Percentiles rank a stretch among this genome's conserved stretches.
phyloP scores from a whole-genome alignment of 2,329 filamentous ascomycete species.

The Raffaelea deltoideospora region DNA sequence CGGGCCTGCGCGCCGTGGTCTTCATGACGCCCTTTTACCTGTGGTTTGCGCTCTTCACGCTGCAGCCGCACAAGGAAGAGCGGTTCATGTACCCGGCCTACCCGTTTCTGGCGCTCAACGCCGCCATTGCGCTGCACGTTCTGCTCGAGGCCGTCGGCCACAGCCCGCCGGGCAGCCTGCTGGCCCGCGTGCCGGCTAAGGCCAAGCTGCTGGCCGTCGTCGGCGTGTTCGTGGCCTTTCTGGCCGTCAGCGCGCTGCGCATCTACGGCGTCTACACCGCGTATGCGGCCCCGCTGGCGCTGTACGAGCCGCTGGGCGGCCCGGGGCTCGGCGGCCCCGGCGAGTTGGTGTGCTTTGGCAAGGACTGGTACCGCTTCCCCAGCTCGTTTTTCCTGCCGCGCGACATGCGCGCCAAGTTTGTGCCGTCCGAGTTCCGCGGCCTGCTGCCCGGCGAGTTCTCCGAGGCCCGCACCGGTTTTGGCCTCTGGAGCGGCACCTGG shows the following conservation, averaged over 20 bases:
- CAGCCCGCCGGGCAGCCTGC: slow-evolving; percentile 47
- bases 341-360: slow-evolving; percentile 73
- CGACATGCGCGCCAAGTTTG: slow-evolving; percentile 73
- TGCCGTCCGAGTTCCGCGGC: slow-evolving; percentile 80
- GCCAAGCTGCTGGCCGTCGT: slow-evolving; percentile 55
- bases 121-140: slow-evolving; percentile 71
- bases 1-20: slow-evolving; percentile 58
- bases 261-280: slow-evolving; percentile 63
- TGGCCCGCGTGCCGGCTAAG: slow-evolving; percentile 57
- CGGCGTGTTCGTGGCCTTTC: slow-evolving; percentile 3
- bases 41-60: slow-evolving; percentile 82
- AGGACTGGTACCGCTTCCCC: slow-evolving; percentile 97
- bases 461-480: slow-evolving; percentile 53
- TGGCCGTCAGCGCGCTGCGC: slow-evolving; percentile 47
- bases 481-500: slow-evolving; percentile 73
- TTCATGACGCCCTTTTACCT: slow-evolving; percentile 82
- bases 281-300: slow-evolving; percentile 64
- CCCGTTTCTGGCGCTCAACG: slow-evolving; percentile 78
- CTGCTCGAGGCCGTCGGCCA: slow-evolving; percentile 61
- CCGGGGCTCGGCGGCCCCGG: slow-evolving; percentile 35
- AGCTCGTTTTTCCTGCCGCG: slow-evolving; percentile 81
- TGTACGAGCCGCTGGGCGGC: slow-evolving; percentile 53
- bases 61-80: slow-evolving; percentile 94
- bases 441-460: slow-evolving; percentile 83
- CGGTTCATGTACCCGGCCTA: slow-evolving; percentile 98